Percentiles rank a stretch among this genome's conserved stretches.
These are phyloP conservation scores for Reutealis trisperma DNA, from an alignment of 345 rosid genomes.

Conservation along the genomic window DNA sequence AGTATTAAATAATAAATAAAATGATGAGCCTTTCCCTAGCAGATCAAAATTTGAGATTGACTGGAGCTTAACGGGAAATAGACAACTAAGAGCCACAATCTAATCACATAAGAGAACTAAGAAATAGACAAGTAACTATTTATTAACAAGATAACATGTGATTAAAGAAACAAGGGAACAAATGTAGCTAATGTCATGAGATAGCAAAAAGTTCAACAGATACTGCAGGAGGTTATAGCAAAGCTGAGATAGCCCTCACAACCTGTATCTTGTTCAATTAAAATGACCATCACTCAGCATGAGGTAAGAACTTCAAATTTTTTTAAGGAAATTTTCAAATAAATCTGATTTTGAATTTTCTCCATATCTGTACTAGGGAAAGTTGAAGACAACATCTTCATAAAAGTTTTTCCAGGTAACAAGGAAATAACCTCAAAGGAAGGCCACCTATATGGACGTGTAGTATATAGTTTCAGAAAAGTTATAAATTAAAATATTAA, in stretches of 20 bases:
- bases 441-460: not conserved
- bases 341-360: not conserved
- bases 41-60: too few species aligned
- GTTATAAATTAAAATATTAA: not conserved
- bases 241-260: not conserved
- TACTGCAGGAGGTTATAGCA: not conserved
- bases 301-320: not conserved
- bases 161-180: too few species aligned
- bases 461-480: not conserved
- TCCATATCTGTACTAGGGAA: not conserved
- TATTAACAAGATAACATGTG: too few species aligned
- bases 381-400: not conserved
- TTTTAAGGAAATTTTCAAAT: not conserved
- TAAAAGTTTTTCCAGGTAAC: not conserved
- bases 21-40: too few species aligned
- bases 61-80: too few species aligned
- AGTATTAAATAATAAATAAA: too few species aligned
- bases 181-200: not conserved
- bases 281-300: not conserved
- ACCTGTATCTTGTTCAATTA: not conserved
- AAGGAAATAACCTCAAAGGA: not conserved
- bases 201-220: not conserved
- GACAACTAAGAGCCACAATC: too few species aligned
- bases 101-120: too few species aligned
- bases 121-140: too few species aligned